Percentiles rank a stretch among this genome's conserved stretches.
Evolutionary conservation across 1,284 basidiomycete genomes (phyloP).

Genomic region (Pterulicium gracile): DNA sequence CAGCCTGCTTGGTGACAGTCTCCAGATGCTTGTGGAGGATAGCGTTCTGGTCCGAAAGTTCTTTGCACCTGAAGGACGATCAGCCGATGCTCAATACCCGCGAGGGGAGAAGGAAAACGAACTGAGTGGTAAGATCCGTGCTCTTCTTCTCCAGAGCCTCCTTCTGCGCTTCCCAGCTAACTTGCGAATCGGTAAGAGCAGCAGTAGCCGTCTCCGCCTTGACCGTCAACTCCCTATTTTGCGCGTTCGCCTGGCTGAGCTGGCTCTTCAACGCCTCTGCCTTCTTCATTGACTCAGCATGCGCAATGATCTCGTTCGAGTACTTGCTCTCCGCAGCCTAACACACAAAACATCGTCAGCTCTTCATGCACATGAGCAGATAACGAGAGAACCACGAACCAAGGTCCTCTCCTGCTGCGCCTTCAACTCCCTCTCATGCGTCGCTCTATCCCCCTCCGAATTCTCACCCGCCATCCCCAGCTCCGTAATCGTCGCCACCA

Average conservation of each 20-base stretch:
- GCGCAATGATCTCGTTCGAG: slow-evolving; percentile 68
- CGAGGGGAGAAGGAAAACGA: slow-evolving; percentile 11
- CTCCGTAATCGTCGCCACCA: slow-evolving; percentile 71
- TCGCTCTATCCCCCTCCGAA: slow-evolving; percentile 49
- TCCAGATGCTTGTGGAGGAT: slow-evolving; percentile 81
- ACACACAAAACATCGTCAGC: slow-evolving; percentile 6
- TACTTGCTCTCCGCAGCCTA: slow-evolving; percentile 80
- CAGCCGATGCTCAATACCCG: slow-evolving; percentile 1
- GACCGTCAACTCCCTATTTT: slow-evolving; percentile 44
- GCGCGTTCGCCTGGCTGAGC: slow-evolving; percentile 36
- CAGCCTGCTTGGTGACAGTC: slow-evolving; percentile 73
- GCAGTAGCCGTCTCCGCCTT: slow-evolving; percentile 65
- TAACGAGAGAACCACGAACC: slow-evolving; percentile 27
- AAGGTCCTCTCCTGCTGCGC: slow-evolving; percentile 63
- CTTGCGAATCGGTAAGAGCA: slow-evolving; percentile 59
- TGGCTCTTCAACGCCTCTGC: slow-evolving; percentile 59
- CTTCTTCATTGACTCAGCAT: slow-evolving; percentile 73
- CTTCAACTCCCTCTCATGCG: slow-evolving; percentile 54
- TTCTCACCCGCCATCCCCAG: slow-evolving; percentile 58
- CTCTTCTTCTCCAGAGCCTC: slow-evolving; percentile 71
- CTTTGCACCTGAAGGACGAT: slow-evolving; percentile 44
- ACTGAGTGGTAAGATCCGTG: slow-evolving; percentile 61
- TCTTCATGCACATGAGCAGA: background rate
- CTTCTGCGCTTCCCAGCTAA: slow-evolving; percentile 74
- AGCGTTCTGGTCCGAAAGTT: slow-evolving; percentile 68